A percentile compares a stretch with the other conserved stretches of the same genome.
Conservation (phyloP, 331 rosid species). For the Stylosanthes scabra region DNA sequence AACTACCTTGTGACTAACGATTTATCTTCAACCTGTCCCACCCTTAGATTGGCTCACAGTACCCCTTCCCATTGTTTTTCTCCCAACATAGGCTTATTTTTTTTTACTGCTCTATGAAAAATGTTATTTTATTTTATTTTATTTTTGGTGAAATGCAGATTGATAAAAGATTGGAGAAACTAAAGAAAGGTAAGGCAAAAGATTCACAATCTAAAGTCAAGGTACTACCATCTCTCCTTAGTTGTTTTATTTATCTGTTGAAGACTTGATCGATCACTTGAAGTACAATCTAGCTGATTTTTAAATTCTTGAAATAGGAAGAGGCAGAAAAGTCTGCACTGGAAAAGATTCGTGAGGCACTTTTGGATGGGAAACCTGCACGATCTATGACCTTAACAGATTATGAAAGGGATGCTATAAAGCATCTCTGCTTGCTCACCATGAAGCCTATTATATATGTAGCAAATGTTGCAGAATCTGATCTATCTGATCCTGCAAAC, state of each 20-base stretch:
- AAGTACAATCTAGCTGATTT: conserved; percentile 16
- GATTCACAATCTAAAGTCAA: conserved; percentile 84
- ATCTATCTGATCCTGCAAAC: conserved; percentile 74
- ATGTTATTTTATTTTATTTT: not conserved
- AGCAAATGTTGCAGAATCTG: conserved; percentile 95
- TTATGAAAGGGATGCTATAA: conserved; percentile 73
- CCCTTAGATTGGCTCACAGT: not conserved
- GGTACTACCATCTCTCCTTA: conserved; percentile 45
- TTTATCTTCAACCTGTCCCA: not conserved
- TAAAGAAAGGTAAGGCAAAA: conserved; percentile 86
- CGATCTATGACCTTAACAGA: conserved; percentile 86
- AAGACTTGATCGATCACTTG: not conserved
- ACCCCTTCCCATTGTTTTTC: not conserved
- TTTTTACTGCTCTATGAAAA: not conserved
- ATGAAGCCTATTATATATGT: conserved; percentile 90
- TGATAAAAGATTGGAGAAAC: conserved; percentile 91
- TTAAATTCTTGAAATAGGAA: conserved; percentile 62
- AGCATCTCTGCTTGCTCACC: conserved; percentile 91
- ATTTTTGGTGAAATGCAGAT: conserved; percentile 64
- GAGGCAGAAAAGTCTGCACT: conserved; percentile 85
- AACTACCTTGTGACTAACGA: not conserved
- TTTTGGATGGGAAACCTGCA: conserved; percentile 96
- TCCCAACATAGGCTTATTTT: not conserved
- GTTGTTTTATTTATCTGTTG: conserved; percentile 2
- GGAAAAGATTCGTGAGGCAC: conserved; percentile 80